Percentiles rank a stretch among this genome's conserved stretches.
phyloP scores from a whole-genome alignment of 768 basidiomycete genomes.

The Leccinum broughii region DNA sequence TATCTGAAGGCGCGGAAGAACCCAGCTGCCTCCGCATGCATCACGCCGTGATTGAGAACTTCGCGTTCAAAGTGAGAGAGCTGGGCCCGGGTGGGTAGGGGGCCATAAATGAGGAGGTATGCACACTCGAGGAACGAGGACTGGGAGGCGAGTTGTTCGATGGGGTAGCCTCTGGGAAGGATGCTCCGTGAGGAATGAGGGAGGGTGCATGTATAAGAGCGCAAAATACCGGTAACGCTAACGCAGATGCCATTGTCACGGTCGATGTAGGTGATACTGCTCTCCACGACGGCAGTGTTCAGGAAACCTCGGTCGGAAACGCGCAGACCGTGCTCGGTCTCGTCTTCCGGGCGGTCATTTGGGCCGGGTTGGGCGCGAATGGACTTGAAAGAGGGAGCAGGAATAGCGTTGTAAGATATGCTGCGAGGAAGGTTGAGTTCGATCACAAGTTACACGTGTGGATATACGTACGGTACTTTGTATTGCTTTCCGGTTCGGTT shows the following conservation, averaged over 20 bases:
- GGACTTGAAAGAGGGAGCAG: conserved; percentile 79
- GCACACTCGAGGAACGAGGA: conserved; percentile 81
- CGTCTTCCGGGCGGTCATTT: conserved; percentile 76
- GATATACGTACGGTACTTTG: conserved; percentile 65
- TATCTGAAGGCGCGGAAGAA: conserved; percentile 79
- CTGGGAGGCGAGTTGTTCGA: conserved; percentile 82
- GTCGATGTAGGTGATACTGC: conserved; percentile 88
- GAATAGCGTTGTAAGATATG: conserved; percentile 76
- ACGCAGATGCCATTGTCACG: conserved; percentile 83
- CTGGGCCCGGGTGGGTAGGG: conserved; percentile 65
- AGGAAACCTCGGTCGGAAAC: conserved; percentile 80
- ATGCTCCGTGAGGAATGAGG: not conserved
- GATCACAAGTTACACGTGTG: not conserved
- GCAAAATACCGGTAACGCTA: conserved; percentile 59
- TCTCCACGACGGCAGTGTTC: conserved; percentile 80
- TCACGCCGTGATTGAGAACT: conserved; percentile 72
- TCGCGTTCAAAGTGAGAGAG: conserved; percentile 67
- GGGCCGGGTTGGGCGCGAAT: conserved; percentile 59
- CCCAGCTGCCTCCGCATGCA: conserved; percentile 67
- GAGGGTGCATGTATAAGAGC: not conserved
- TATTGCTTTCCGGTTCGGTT: conserved; percentile 84
- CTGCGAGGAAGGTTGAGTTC: conserved; percentile 36
- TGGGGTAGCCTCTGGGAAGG: conserved; percentile 76
- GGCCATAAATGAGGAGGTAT: conserved; percentile 88
- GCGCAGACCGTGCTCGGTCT: conserved; percentile 78